Percentiles rank a stretch among this genome's conserved stretches.
Evolutionary conservation across 2,329 filamentous ascomycete species (phyloP).

Genomic region (Bipolaris victoriae): DNA sequence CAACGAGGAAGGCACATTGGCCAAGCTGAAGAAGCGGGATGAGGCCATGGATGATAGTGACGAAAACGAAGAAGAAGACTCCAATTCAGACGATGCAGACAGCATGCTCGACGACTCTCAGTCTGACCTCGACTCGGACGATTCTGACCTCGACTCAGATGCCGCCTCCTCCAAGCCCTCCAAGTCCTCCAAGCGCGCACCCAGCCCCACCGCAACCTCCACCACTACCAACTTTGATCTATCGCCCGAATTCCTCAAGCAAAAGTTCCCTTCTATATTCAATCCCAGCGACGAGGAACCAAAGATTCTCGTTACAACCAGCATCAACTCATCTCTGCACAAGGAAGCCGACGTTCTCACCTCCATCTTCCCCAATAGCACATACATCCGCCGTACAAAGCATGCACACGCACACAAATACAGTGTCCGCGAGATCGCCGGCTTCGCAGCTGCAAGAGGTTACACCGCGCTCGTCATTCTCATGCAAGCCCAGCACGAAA

Average conservation of each 20-base stretch:
- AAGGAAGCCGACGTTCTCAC: constrained; percentile 79
- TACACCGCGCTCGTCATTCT: constrained; percentile 86
- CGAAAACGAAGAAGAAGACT: constrained; percentile 15
- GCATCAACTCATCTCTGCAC: constrained; percentile 86
- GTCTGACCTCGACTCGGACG: constrained; percentile 55
- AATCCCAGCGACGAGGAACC: constrained; percentile 62
- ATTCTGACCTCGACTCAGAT: constrained; percentile 54
- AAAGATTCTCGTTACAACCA: constrained; percentile 91
- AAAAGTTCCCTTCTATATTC: constrained; percentile 67
- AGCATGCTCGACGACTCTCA: constrained; percentile 74
- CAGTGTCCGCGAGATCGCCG: constrained; percentile 85
- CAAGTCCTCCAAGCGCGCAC: constrained; percentile 57
- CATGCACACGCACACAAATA: constrained; percentile 90
- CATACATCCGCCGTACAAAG: constrained; percentile 82
- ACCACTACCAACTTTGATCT: constrained; percentile 65
- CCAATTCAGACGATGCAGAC: constrained; percentile 51
- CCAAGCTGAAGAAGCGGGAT: constrained; percentile 43
- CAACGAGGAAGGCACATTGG: constrained; percentile 41
- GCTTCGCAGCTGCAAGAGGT: constrained; percentile 79
- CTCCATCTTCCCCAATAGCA: constrained; percentile 77
- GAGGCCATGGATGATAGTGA: constrained; percentile 12
- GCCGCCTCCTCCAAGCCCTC: constrained; percentile 52
- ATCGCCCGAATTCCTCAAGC: constrained; percentile 64
- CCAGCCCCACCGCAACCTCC: constrained; percentile 60
- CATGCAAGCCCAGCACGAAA: constrained; percentile 77